Percentiles rank a stretch among this genome's conserved stretches.
Conservation (phyloP, 1,139 yeast species). For the Sugiyamaella pinicola region DNA sequence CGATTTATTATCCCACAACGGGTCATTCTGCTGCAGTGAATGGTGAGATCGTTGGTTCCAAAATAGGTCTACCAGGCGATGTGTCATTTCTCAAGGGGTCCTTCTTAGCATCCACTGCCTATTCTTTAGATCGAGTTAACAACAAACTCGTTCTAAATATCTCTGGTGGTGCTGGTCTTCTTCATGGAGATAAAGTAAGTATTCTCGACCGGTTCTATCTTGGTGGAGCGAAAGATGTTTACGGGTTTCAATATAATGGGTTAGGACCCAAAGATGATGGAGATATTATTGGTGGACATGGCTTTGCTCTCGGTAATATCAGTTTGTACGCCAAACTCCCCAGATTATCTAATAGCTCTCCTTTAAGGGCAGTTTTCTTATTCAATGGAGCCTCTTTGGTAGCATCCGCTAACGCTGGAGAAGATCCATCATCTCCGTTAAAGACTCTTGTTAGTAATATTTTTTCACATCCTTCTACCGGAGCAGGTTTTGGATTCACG, state of each 20-base stretch:
- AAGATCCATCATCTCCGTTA: slow-evolving; percentile 2
- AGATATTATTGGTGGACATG: slow-evolving; percentile 74
- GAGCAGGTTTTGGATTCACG: slow-evolving; percentile 60
- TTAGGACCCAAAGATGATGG: slow-evolving; percentile 75
- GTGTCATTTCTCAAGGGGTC: slow-evolving; percentile 42
- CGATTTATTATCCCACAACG: slow-evolving; percentile 40
- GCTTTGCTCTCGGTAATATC: slow-evolving; percentile 62
- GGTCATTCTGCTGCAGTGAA: slow-evolving; percentile 60
- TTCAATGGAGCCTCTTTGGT: slow-evolving; percentile 73
- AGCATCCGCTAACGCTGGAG: slow-evolving; percentile 6
- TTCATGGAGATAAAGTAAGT: slow-evolving; percentile 22
- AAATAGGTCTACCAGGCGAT: slow-evolving; percentile 35
- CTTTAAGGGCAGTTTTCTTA: slow-evolving; percentile 70
- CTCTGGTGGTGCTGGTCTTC: slow-evolving; percentile 29
- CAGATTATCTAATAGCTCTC: slow-evolving; percentile 50
- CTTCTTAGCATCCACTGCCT: slow-evolving; percentile 37
- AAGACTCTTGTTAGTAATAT: slow-evolving; percentile 11
- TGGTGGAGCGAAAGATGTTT: slow-evolving; percentile 84
- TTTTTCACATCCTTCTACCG: slow-evolving; percentile 29
- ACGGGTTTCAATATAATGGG: slow-evolving; percentile 77
- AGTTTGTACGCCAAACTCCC: slow-evolving; percentile 72
- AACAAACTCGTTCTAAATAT: slow-evolving; percentile 29
- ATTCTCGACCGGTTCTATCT: slow-evolving; percentile 56
- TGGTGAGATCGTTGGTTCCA: slow-evolving; percentile 58
- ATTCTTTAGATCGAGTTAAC: slow-evolving; percentile 29